These are phyloP conservation scores for Saturnispora sekii DNA, from an alignment of 805 yeast genomes.

Conservation along the genomic window DNA sequence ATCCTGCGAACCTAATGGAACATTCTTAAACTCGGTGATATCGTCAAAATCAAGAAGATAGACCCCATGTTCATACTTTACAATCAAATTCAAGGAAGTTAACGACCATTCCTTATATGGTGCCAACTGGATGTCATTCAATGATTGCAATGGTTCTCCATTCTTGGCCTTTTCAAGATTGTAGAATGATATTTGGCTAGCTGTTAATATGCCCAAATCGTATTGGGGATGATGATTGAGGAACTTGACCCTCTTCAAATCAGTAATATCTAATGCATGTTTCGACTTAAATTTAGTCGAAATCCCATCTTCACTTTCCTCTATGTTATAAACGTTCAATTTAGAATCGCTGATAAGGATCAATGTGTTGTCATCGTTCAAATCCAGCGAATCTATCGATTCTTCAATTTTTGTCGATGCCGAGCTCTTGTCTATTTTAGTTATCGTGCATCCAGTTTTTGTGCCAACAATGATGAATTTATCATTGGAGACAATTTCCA, in stretches of 20 bases:
- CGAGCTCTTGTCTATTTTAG: no score
- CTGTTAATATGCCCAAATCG: constrained; percentile 20
- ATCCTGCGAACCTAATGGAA: constrained; percentile 10
- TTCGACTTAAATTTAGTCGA: constrained; percentile 12
- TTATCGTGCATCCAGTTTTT: background rate
- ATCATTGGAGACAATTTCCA: constrained; percentile 14
- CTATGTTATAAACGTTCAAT: background rate
- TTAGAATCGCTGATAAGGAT: constrained; percentile 9
- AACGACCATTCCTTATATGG: constrained; percentile 16
- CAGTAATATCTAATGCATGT: constrained; percentile 9
- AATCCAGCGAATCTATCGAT: constrained; percentile 2
- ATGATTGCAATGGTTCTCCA: background rate
- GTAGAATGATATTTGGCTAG: constrained; percentile 17
- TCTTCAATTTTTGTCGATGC: background rate
- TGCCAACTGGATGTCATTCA: constrained; percentile 14
- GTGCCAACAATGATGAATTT: constrained; percentile 13
- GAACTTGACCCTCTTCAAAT: constrained; percentile 17
- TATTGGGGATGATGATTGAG: constrained; percentile 9
- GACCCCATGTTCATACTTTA: constrained; percentile 15
- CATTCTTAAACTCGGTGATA: constrained; percentile 14
- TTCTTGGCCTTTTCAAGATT: background rate
- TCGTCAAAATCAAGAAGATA: constrained; percentile 16
- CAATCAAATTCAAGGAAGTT: constrained; percentile 15
- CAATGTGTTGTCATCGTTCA: constrained; percentile 14
- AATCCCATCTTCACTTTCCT: constrained; percentile 10